Conservation (phyloP, 1,284 basidiomycete species). For the Irpex sp. region DNA sequence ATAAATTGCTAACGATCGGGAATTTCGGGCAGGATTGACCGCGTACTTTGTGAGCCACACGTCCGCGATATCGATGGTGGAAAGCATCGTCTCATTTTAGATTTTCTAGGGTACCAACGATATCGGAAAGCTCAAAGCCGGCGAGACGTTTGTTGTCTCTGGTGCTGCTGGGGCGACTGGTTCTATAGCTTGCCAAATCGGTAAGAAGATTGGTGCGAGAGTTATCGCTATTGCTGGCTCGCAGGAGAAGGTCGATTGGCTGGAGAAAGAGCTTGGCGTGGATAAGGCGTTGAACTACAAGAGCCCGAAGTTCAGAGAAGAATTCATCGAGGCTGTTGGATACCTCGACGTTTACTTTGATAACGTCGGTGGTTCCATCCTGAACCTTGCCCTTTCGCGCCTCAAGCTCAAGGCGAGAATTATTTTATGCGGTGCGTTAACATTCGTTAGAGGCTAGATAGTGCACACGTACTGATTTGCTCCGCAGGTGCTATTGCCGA, state of each 20-base stretch:
- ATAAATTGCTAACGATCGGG: neutral
- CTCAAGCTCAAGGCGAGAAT: conserved; percentile 78
- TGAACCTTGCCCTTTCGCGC: conserved; percentile 71
- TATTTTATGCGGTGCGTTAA: conserved; percentile 60
- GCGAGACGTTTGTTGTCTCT: conserved; percentile 82
- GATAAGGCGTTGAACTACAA: conserved; percentile 90
- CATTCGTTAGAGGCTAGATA: neutral
- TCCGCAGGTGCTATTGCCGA: conserved; percentile 71
- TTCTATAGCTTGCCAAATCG: conserved; percentile 73
- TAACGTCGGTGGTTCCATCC: conserved; percentile 83
- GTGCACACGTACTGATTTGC: neutral
- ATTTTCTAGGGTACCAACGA: conserved; percentile 72
- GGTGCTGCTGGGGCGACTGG: conserved; percentile 90
- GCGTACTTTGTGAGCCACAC: conserved; percentile 69
- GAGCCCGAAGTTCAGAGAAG: conserved; percentile 61
- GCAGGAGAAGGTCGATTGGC: conserved; percentile 79
- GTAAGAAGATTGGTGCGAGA: conserved; percentile 68
- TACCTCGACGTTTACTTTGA: conserved; percentile 84
- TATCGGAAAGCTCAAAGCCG: conserved; percentile 73
- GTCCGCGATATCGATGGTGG: neutral
- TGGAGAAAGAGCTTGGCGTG: conserved; percentile 77
- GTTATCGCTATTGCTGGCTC: conserved; percentile 85
- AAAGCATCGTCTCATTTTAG: neutral
- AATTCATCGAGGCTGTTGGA: conserved; percentile 58
- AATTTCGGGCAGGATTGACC: conserved; percentile 56